Conservation (phyloP, 208 protist species). For the Trypanosoma avium region DNA sequence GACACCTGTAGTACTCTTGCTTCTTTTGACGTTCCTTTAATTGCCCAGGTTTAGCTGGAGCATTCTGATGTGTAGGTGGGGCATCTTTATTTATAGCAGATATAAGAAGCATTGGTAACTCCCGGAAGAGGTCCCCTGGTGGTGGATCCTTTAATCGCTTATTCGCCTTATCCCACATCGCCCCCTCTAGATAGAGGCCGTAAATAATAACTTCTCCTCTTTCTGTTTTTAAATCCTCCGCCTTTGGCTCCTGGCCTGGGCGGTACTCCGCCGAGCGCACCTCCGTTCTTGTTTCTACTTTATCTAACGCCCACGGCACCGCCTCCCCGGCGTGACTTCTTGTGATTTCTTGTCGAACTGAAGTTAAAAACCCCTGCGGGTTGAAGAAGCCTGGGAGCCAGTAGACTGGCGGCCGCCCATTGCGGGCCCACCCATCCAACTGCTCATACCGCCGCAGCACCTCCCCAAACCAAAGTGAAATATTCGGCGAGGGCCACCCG, state of each 20-base stretch:
- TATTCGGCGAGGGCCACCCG: conserved; percentile 95
- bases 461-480: conserved; percentile 97
- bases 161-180: conserved; percentile 95
- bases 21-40: conserved; percentile 86
- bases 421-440: conserved; percentile 91
- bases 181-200: conserved; percentile 97
- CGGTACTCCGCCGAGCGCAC: conserved; percentile 93
- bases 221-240: conserved; percentile 88
- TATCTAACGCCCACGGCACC: conserved; percentile 96
- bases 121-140: conserved; percentile 94
- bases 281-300: conserved; percentile 94
- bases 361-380: conserved; percentile 98
- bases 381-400: conserved; percentile 99
- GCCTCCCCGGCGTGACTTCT: conserved; percentile 89
- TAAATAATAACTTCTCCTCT: conserved; percentile 97
- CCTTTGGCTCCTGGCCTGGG: conserved; percentile 89
- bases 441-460: conserved; percentile 95
- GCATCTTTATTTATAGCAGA: conserved; percentile 91
- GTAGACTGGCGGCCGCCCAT: conserved; percentile 92
- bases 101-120: conserved; percentile 96
- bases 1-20: conserved; percentile 96
- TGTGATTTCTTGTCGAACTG: conserved; percentile 97
- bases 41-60: conserved; percentile 59
- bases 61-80: conserved; percentile 45
- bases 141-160: conserved; percentile 92